These are phyloP conservation scores for Lactifluus pinguis DNA, from an alignment of 768 basidiomycete species.

Conservation along the genomic window DNA sequence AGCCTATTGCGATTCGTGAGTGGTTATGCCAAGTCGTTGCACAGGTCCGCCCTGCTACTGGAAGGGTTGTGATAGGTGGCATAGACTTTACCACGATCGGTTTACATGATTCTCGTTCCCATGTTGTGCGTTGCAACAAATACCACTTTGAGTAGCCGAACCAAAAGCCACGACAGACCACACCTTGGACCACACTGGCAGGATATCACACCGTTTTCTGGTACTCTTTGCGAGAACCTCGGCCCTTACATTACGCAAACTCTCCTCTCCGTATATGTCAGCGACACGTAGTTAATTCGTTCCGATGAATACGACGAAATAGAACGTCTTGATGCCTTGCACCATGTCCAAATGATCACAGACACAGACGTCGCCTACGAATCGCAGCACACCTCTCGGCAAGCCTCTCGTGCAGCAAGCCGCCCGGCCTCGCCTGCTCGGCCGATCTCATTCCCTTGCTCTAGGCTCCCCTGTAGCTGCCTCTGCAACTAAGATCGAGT, in stretches of 20 bases:
- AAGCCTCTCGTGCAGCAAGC: constrained; percentile 39
- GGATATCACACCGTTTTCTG: constrained; percentile 72
- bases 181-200: constrained; percentile 72
- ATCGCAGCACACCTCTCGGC: constrained; percentile 44
- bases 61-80: constrained; percentile 76
- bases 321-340: constrained; percentile 72
- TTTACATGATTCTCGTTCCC: constrained; percentile 71
- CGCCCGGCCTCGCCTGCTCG: constrained; percentile 35
- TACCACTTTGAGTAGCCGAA: not conserved
- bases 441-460: constrained; percentile 29
- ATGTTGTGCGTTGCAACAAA: constrained; percentile 40
- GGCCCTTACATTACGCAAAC: constrained; percentile 53
- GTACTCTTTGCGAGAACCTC: constrained; percentile 65
- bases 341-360: constrained; percentile 69
- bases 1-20: constrained; percentile 73
- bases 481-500: constrained; percentile 43
- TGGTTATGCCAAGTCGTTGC: constrained; percentile 7
- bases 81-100: constrained; percentile 84
- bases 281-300: not conserved
- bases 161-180: constrained; percentile 38
- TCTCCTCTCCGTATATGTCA: not conserved
- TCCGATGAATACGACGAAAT: constrained; percentile 67
- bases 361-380: constrained; percentile 31
- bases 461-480: constrained; percentile 31
- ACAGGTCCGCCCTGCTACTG: constrained; percentile 65